Evolutionary conservation across 1,284 basidiomycete genomes (phyloP), one percentile per base, ranked within the genome.

Genomic region (Tausonia pullulans): DNA sequence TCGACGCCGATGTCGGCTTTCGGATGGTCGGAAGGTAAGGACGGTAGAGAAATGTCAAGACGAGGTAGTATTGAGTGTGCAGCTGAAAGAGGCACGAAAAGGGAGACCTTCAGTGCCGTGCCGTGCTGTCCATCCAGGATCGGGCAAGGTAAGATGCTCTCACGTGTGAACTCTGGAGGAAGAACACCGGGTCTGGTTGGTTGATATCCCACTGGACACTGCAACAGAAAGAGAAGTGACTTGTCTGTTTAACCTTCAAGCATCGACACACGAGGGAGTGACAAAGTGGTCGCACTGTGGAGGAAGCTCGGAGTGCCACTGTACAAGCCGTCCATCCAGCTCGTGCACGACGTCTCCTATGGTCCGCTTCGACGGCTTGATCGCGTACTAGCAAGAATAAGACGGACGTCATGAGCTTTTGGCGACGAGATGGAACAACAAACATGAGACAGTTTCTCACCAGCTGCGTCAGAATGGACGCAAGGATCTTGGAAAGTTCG

Each of bases 181-280:
- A 66, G 49, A 62, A 66, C 3, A 56, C 39, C 11, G 51, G 40
- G 10, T 66, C 61, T 7, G 61, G 50, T 61, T 55, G 61, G 39
- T 62, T 46, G 5, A 57, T 61, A 51, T 66, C 52, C 65, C 65
- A 66, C 45, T 53, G 51, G 27, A 66, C 41, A 51, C 52, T 39
- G 5, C 39, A 50, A 9, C 57, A 61, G 7, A 66, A 16, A 7
- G 60, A 49, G 27, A 13, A 39, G 44, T 16, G 63, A 51, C 27
- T 27, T 27, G 27, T 27, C 27, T 27, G 27, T 27, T 27, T 27
- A 27, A 27, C 27, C 27, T 27, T 27, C 27, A 27, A 27, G 27
- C 27, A 27, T 27, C 27, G 27, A 27, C 27, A 27, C 27, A 27
- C 27, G 27, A 27, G 27, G 27, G 27, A 27, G 9, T 59, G 57